These are phyloP conservation scores for Urtica urens DNA, from an alignment of 306 rosid genomes.

Conservation along the genomic window DNA sequence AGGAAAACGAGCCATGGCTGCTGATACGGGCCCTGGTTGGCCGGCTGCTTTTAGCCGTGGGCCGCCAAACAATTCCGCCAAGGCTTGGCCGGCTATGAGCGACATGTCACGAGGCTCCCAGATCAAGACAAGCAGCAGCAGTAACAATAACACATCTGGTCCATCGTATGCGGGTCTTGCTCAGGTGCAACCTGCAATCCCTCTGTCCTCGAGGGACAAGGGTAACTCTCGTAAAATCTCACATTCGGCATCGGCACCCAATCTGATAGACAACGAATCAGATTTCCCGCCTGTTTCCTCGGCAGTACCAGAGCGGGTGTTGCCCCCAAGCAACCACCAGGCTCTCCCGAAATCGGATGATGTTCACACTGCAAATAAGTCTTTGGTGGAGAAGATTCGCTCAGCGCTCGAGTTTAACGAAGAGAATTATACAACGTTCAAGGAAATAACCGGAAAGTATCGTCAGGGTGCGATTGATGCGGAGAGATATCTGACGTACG, in stretches of 20 bases:
- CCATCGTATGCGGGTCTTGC: conserved; percentile 12
- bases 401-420: conserved; percentile 68
- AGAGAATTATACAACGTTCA: conserved; percentile 54
- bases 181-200: conserved; percentile 32
- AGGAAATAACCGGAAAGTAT: conserved; percentile 71
- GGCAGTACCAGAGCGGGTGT: conserved; percentile 38
- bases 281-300: conserved; percentile 92
- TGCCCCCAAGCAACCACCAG: conserved; percentile 39
- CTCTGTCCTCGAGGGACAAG: conserved; percentile 33
- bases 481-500: conserved; percentile 51
- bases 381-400: conserved; percentile 81
- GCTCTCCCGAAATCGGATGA: conserved; percentile 29
- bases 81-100: conserved; percentile 36
- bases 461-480: conserved; percentile 75
- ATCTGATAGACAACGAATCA: conserved; percentile 43
- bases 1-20: conserved; percentile 37
- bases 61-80: conserved; percentile 30
- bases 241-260: conserved; percentile 75
- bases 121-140: conserved; percentile 13
- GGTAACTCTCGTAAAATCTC: conserved; percentile 40
- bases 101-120: conserved; percentile 13
- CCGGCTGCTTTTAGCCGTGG: conserved; percentile 55
- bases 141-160: conserved; percentile 16
- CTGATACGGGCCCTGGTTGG: conserved; percentile 62
- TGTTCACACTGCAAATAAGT: conserved; percentile 80